These are phyloP conservation scores for Candida suzukii DNA, from an alignment of 805 yeast genomes.

Conservation along the genomic window DNA sequence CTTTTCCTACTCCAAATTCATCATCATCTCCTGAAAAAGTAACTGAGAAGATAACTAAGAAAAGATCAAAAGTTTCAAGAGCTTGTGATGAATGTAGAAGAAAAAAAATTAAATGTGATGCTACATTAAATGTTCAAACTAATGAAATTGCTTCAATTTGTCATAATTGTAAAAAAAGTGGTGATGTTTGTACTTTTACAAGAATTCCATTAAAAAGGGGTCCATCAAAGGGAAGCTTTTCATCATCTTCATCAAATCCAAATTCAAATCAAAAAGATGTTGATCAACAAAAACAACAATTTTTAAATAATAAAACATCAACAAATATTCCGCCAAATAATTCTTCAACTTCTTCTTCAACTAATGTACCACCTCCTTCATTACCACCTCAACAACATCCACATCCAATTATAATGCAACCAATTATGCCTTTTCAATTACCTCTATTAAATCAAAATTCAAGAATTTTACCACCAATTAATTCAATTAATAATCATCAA, in stretches of 20 bases:
- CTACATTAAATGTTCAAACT: slow-evolving; percentile 37
- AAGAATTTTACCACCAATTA: not conserved
- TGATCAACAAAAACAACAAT: not conserved
- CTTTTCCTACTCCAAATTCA: too few species aligned
- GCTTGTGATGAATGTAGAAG: slow-evolving; percentile 80
- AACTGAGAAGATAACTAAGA: slow-evolving; percentile 25
- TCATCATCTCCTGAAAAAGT: too few species aligned
- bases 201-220: slow-evolving; percentile 73
- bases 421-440: slow-evolving; percentile 3
- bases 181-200: slow-evolving; percentile 59
- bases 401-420: not conserved
- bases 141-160: slow-evolving; percentile 47
- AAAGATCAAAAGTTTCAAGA: slow-evolving; percentile 66
- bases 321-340: too few species aligned
- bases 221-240: slow-evolving; percentile 48
- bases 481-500: not conserved
- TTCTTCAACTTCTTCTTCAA: too few species aligned
- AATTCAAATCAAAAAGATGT: not conserved
- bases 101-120: slow-evolving; percentile 68
- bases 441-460: slow-evolving; percentile 2
- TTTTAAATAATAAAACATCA: too few species aligned
- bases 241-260: not conserved
- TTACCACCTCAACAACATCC: not conserved
- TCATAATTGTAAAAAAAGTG: slow-evolving; percentile 53
- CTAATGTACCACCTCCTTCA: not conserved